These are phyloP conservation scores for Trichoderma aggressivum DNA, from an alignment of 2,329 filamentous ascomycete genomes.

Conservation along the genomic window DNA sequence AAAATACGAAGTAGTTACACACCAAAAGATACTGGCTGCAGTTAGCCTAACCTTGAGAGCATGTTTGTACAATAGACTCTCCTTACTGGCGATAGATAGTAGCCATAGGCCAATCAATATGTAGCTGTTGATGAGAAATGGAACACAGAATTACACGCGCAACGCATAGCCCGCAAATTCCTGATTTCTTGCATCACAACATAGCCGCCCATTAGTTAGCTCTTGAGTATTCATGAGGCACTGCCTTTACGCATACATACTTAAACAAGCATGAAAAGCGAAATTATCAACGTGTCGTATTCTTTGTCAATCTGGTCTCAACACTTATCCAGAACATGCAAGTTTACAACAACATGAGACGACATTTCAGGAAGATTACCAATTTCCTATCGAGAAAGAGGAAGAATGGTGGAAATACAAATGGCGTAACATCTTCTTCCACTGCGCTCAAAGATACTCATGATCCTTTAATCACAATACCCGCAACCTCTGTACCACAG, in stretches of 20 bases:
- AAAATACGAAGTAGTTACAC: too few relatives aligned
- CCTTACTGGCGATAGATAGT: too few relatives aligned
- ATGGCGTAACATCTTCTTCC: background rate
- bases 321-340: background rate
- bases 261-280: background rate
- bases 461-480: too few relatives aligned
- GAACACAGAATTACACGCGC: background rate
- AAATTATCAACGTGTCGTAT: background rate
- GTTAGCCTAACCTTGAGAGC: too few relatives aligned
- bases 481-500: background rate
- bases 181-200: background rate
- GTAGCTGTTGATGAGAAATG: background rate
- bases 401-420: background rate
- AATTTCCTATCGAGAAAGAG: background rate
- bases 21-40: too few relatives aligned
- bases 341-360: background rate
- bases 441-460: background rate
- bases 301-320: background rate
- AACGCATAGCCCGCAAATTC: background rate
- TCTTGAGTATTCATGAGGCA: background rate
- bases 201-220: background rate
- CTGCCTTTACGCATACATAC: background rate
- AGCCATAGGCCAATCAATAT: too few relatives aligned
- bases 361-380: background rate
- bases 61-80: too few relatives aligned